Percentiles rank a stretch among this genome's conserved stretches.
These are phyloP conservation scores for Clonostachys solani DNA, from an alignment of 2,329 filamentous ascomycete species.

Conservation along the genomic window DNA sequence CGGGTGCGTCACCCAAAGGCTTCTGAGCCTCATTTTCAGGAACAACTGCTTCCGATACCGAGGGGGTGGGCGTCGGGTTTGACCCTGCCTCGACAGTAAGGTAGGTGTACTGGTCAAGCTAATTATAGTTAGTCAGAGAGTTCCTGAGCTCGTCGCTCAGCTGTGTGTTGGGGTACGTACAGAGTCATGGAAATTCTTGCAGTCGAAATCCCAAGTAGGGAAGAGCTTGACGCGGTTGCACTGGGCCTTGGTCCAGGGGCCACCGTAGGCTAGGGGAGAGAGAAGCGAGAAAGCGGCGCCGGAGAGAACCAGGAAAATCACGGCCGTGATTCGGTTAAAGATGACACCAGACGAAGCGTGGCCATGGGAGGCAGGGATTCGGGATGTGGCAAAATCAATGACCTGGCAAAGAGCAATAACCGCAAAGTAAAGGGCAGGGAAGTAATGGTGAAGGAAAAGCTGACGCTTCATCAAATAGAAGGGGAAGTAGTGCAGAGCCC, in stretches of 20 bases:
- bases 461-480: conserved; percentile 98
- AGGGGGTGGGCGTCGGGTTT: conserved; percentile 16
- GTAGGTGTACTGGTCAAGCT: conserved; percentile 43
- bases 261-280: conserved; percentile 87
- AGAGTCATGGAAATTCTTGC: conserved; percentile 83
- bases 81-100: conserved; percentile 15
- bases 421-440: conserved; percentile 93
- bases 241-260: conserved; percentile 84
- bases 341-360: conserved; percentile 36
- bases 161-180: conserved; percentile 54
- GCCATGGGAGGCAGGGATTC: conserved; percentile 43
- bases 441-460: conserved; percentile 97
- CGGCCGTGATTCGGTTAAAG: conserved; percentile 70
- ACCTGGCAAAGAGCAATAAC: conserved; percentile 85
- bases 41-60: conserved; percentile 2
- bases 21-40: conserved; percentile 14
- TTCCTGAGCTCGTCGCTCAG: neutral
- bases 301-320: conserved; percentile 69
- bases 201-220: conserved; percentile 93
- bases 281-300: conserved; percentile 79
- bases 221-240: conserved; percentile 88
- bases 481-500: conserved; percentile 98
- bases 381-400: conserved; percentile 78
- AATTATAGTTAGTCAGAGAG: conserved; percentile 12
- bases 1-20: conserved; percentile 12